Base-by-base conservation (phyloP, 2,329 filamentous ascomycete genomes). In the Pyrenophora seminiperda region DNA sequence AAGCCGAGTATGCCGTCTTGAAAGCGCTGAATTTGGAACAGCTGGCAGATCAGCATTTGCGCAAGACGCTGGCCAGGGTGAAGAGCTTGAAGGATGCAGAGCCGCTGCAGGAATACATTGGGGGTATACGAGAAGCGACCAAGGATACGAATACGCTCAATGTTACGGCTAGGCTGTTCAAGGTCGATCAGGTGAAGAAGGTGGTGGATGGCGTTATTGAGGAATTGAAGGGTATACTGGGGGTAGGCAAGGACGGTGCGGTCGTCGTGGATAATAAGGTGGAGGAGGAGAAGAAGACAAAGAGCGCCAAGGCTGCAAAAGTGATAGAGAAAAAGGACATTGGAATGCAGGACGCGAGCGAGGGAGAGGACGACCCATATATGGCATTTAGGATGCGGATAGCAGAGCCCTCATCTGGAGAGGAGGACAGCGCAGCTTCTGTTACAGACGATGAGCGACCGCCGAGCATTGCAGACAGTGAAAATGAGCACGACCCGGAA, bases 1-100 rank as follows among this genome's bases (percentile, higher is more conserved):
- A 89, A 54, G 80, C 81, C 27, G 89, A 87, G 64, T 79, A 85
- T 36, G 71, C 75, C 36, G 79, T 79, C 17, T 67, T 86, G 42
- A 87, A 86, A 75, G 79, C 67, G 6, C 73, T 87, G 31, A 77
- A 86, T 56, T 68, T 81, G 14, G 66, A 73, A 4, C 66, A 66
- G 19, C 75, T 77, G 1, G 82, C 82, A 2, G 75, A 80, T 55
- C 76, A 78, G 58, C 79, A 84, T 57, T 68, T 87, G 13, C 76
- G 80, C 59, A 84, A 83, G 66, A 79, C 80, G 38, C 71, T 86
- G 24, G 64, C 74, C 38, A 83, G 79, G 62, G 81, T 81, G 41
- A 86, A 86, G 66, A 77, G 79, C 11, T 77, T 86, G 33, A 76
- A 76, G 29, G 78, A 81, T 22, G 75, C 76, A 11, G 75, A 77